Evolutionary conservation across 768 basidiomycete genomes (phyloP), one percentile per base, ranked within the genome.

Genomic region (Heimioporus sp.): DNA sequence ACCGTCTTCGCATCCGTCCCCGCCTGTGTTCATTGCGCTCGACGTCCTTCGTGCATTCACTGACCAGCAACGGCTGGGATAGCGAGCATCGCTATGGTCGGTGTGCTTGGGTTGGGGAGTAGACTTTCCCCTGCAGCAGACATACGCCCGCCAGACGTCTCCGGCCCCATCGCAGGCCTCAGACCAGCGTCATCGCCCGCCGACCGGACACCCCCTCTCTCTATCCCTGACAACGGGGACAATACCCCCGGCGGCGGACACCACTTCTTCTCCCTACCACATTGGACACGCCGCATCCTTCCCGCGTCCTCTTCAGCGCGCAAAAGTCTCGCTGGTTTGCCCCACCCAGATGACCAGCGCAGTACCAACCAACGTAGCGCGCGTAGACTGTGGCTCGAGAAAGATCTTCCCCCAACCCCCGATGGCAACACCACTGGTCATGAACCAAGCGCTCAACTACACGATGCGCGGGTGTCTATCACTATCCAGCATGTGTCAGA

Each of bases 251-350:
- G 52, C 10, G 48, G 57, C 43, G 48, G 44, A 15, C 51, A 54
- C 34, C 82, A 82, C 67, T 82, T 87, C 69, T 82, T 88, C 67
- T 83, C 86, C 20, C 67, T 85, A 21, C 82, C 85, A 15, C 73
- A 77, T 54, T 86, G 85, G 85, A 79, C 74, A 61, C 84, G 79
- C 58, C 83, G 79, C 53, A 71, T 68, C 28, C 62, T 69, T 31
- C 64, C 70, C 43, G 57, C 64, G 19, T 61, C 72, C 20, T 61
- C 59, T 30, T 56, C 69, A 34, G 57, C 69, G 10, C 72, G 60
- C 54, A 68, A 64, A 50, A 68, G 59, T 49, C 51, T 58, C 43
- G 61, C 67, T 43, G 66, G 57, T 19, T 41, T 49, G 20, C 52
- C 51, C 28, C 42, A 49, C 36, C 54, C 52, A 34, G 60, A 62